phyloP scores from a whole-genome alignment of 2,329 filamentous ascomycete species.

The Fusarium chlamydosporum region DNA sequence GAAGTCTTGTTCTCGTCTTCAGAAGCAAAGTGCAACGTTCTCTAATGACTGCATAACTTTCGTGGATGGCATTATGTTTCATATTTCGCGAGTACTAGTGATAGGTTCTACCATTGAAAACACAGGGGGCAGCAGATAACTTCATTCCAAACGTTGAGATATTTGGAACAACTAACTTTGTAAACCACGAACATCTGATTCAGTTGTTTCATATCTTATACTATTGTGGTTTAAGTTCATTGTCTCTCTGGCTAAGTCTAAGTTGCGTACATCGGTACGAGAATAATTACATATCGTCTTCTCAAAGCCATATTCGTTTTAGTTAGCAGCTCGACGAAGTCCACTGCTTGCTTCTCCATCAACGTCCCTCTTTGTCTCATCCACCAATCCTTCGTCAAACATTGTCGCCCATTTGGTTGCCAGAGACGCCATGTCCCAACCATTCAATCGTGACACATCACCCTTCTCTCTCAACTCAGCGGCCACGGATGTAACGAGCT shows the following conservation, averaged over 20 bases:
- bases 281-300: neutral
- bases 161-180: too few relatives aligned
- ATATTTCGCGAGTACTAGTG: too few relatives aligned
- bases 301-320: neutral
- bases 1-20: too few relatives aligned
- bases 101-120: neutral
- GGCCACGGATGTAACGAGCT: slow-evolving; percentile 81
- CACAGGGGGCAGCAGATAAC: neutral
- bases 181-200: neutral
- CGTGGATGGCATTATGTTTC: too few relatives aligned
- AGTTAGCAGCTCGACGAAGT: slow-evolving; percentile 25
- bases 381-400: slow-evolving; percentile 55
- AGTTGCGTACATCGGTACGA: neutral
- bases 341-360: slow-evolving; percentile 32
- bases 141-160: neutral
- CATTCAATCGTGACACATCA: slow-evolving; percentile 25
- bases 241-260: neutral
- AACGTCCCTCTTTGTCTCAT: slow-evolving; percentile 48
- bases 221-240: neutral
- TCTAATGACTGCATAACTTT: too few relatives aligned
- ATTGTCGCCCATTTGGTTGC: slow-evolving; percentile 54
- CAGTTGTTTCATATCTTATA: neutral
- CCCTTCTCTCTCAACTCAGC: slow-evolving; percentile 59
- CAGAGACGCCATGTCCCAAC: slow-evolving; percentile 51
- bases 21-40: too few relatives aligned